Conservation (phyloP, 2,329 filamentous ascomycete genomes). For the Phyllachora maydis region DNA sequence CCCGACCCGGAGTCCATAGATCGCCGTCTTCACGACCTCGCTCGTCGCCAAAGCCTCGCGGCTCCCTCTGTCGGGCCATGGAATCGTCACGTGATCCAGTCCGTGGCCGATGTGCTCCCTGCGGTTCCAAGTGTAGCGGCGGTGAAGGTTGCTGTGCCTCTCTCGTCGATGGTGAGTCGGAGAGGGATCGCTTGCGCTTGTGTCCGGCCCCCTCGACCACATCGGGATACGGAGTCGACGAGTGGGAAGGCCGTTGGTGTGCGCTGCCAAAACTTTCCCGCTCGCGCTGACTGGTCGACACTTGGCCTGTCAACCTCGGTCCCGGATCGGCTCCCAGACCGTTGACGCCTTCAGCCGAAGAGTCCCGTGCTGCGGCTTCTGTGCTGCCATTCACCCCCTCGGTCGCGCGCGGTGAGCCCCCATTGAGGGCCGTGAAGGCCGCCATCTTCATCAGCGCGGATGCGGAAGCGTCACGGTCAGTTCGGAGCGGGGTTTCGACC, state of each 20-base stretch:
- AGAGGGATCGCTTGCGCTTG: constrained; percentile 57
- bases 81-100: constrained; percentile 17
- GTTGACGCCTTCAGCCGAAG: constrained; percentile 8
- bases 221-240: constrained; percentile 18
- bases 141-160: constrained; percentile 12
- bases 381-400: constrained; percentile 13
- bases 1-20: constrained; percentile 25
- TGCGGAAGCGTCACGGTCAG: too few relatives aligned
- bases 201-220: constrained; percentile 23
- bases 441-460: constrained; percentile 25
- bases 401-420: constrained; percentile 21
- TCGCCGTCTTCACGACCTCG: constrained; percentile 23
- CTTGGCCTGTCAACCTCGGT: constrained; percentile 8
- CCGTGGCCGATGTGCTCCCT: constrained; percentile 4
- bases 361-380: constrained; percentile 5
- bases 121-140: constrained; percentile 4
- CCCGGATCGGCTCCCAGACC: constrained; percentile 6
- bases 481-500: too few relatives aligned
- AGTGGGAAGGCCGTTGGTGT: constrained; percentile 16
- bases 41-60: constrained; percentile 22
- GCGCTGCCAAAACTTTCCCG: constrained; percentile 20
- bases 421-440: constrained; percentile 29
- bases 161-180: constrained; percentile 33
- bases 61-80: constrained; percentile 19
- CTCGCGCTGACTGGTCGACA: constrained; percentile 10